A percentile compares a stretch with the other conserved stretches of the same genome.
phyloP scores from a whole-genome alignment of 2,329 filamentous ascomycete genomes.

The Pestalotiopsis sp. region DNA sequence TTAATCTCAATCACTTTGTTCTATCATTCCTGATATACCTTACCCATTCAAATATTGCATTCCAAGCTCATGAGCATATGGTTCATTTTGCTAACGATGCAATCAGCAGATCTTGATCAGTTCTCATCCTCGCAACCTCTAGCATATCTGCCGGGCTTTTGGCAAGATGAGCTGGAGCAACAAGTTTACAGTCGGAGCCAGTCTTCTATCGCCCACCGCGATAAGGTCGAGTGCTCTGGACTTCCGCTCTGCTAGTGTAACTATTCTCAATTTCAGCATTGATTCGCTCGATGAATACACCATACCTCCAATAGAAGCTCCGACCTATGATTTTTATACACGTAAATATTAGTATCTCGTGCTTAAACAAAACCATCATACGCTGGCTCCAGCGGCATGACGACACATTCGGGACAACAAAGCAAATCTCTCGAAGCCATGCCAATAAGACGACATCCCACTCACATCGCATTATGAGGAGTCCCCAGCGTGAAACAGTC shows the following conservation, averaged over 20 bases:
- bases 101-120: background rate
- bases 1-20: conserved; percentile 35
- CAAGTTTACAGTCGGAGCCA: no score
- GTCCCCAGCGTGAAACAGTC: background rate
- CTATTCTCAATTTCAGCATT: no score
- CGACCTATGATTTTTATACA: background rate
- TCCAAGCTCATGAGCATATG: background rate
- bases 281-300: background rate
- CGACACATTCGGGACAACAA: background rate
- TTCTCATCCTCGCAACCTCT: background rate
- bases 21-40: conserved; percentile 31
- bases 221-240: no score
- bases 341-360: background rate
- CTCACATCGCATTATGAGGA: background rate
- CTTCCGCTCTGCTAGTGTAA: no score
- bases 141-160: background rate
- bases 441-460: background rate
- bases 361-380: background rate
- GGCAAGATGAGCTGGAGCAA: no score
- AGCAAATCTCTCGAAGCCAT: background rate
- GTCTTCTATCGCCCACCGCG: no score
- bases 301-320: background rate
- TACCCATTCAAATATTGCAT: background rate
- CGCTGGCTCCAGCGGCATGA: background rate
- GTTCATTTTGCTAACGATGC: background rate